Evolutionary conservation across 768 basidiomycete genomes (phyloP).

Genomic region (Neoboletus magnificus): DNA sequence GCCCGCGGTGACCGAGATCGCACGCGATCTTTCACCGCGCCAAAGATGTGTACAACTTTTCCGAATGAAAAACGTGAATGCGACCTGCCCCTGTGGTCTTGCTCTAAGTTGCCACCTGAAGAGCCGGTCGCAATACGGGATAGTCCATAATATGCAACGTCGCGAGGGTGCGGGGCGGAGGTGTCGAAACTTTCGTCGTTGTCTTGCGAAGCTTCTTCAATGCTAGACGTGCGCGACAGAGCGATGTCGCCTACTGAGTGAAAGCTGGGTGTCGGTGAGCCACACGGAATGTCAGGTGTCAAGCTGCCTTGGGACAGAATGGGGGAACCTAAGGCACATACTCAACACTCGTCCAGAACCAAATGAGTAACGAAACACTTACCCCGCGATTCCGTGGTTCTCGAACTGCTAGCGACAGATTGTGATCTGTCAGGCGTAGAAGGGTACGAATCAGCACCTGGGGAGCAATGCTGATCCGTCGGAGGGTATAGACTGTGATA

Average conservation of each 20-base stretch:
- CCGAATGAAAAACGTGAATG: constrained; percentile 52
- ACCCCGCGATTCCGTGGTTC: constrained; percentile 11
- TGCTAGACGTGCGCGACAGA: constrained; percentile 40
- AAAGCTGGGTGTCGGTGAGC: constrained; percentile 11
- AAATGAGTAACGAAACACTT: neutral
- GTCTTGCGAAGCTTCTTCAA: constrained; percentile 40
- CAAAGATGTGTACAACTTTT: constrained; percentile 48
- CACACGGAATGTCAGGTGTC: neutral
- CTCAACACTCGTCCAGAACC: neutral
- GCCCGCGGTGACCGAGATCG: constrained; percentile 44
- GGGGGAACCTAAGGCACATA: constrained; percentile 9
- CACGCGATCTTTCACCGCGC: constrained; percentile 42
- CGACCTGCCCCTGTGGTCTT: constrained; percentile 33
- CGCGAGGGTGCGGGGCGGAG: neutral
- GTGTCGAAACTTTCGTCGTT: constrained; percentile 16
- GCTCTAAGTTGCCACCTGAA: constrained; percentile 15
- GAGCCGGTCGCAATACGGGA: constrained; percentile 15
- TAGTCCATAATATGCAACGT: constrained; percentile 13
- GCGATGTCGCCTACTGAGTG: constrained; percentile 4
- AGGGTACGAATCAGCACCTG: neutral
- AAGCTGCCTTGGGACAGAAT: neutral
- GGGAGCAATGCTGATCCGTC: neutral
- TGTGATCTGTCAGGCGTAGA: constrained; percentile 1
- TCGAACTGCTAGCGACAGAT: constrained; percentile 9
- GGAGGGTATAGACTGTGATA: constrained; percentile 20